Conservation (phyloP, 306 rosid species). For the Nissolia schottii region DNA sequence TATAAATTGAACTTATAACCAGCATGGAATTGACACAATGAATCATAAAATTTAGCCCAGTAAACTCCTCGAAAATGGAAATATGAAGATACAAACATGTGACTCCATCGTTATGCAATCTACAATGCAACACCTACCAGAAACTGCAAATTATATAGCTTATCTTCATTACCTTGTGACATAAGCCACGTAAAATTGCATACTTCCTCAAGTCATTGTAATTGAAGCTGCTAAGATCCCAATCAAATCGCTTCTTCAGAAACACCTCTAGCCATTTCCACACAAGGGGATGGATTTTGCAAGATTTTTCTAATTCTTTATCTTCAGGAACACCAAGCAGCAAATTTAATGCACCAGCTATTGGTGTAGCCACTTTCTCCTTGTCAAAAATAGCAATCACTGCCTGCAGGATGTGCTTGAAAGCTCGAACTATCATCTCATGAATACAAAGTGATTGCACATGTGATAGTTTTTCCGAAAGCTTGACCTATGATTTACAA, state of each 20-base stretch:
- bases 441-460: constrained; percentile 85
- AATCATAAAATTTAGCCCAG: background rate
- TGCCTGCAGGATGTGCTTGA: constrained; percentile 87
- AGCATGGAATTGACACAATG: background rate
- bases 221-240: constrained; percentile 57
- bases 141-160: background rate
- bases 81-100: background rate
- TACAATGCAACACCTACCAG: constrained; percentile 1
- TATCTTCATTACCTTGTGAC: constrained; percentile 62
- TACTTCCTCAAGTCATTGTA: constrained; percentile 63
- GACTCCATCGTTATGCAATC: background rate
- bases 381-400: constrained; percentile 57
- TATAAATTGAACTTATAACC: background rate
- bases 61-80: background rate
- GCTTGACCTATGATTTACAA: constrained; percentile 69
- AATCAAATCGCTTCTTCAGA: constrained; percentile 70
- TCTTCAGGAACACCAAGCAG: constrained; percentile 69
- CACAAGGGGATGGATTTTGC: constrained; percentile 58
- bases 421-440: constrained; percentile 89
- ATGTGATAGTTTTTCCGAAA: constrained; percentile 78
- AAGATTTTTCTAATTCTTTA: constrained; percentile 41
- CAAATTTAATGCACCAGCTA: constrained; percentile 65
- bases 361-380: constrained; percentile 59
- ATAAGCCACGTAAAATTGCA: constrained; percentile 79
- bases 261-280: constrained; percentile 80